Percentiles rank a stretch among this genome's conserved stretches.
These are phyloP conservation scores for Candida sphagnicola DNA, from an alignment of 805 yeast genomes.

Conservation along the genomic window DNA sequence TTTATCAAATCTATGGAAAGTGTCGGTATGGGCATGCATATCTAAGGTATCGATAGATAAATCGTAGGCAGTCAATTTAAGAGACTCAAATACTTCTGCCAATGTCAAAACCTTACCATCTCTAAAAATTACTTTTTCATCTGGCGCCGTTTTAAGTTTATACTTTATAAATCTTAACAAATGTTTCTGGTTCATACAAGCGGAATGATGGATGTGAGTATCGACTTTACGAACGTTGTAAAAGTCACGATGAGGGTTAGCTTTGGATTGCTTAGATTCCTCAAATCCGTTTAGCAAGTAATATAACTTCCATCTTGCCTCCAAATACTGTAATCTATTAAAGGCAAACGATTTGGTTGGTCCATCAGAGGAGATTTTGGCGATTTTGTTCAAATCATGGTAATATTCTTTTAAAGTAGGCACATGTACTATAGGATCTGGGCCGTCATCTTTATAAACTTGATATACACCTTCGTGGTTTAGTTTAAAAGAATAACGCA, in stretches of 20 bases:
- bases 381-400: constrained; percentile 71
- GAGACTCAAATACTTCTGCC: constrained; percentile 85
- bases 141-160: constrained; percentile 80
- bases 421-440: constrained; percentile 45
- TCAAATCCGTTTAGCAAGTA: constrained; percentile 85
- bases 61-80: constrained; percentile 90
- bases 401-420: constrained; percentile 88
- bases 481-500: constrained; percentile 35
- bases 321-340: constrained; percentile 86
- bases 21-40: constrained; percentile 99
- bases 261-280: constrained; percentile 85
- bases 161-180: constrained; percentile 89
- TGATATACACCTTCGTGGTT: constrained; percentile 71
- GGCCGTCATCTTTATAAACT: constrained; percentile 34
- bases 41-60: constrained; percentile 94
- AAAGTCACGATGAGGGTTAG: constrained; percentile 95
- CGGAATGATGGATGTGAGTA: constrained; percentile 98
- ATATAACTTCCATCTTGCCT: constrained; percentile 95
- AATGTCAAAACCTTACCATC: constrained; percentile 86
- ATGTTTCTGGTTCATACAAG: constrained; percentile 99
- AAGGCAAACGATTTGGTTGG: constrained; percentile 96
- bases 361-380: constrained; percentile 83
- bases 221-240: constrained; percentile 96
- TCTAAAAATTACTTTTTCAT: constrained; percentile 89
- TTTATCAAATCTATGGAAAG: constrained; percentile 96